phyloP scores from a whole-genome alignment of 768 basidiomycete species.

The Daedaleopsis nitida region DNA sequence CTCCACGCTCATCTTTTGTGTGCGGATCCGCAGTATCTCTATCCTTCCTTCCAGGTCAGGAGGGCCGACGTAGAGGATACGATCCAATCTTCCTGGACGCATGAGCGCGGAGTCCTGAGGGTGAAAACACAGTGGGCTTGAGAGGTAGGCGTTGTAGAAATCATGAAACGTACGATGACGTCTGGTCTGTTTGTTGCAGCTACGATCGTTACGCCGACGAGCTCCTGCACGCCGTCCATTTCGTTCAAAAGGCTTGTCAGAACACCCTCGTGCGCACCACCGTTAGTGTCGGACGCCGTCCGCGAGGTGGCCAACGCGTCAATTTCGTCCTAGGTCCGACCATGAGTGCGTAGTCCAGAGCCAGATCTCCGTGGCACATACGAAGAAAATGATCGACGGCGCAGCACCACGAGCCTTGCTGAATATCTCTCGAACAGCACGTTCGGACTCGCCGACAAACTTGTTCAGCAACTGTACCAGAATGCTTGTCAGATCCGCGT shows the following conservation, averaged over 20 bases:
- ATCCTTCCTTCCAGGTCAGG: constrained; percentile 78
- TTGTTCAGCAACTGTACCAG: constrained; percentile 84
- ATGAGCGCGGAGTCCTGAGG: constrained; percentile 89
- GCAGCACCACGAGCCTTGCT: constrained; percentile 92
- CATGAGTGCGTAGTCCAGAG: background rate
- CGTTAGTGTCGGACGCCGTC: constrained; percentile 50
- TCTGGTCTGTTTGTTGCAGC: constrained; percentile 97
- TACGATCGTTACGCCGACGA: constrained; percentile 91
- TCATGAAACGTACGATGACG: constrained; percentile 62
- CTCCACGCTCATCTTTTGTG: constrained; percentile 79
- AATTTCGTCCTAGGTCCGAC: constrained; percentile 79
- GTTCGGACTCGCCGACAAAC: constrained; percentile 96
- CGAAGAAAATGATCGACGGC: constrained; percentile 96
- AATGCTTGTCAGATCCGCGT: background rate
- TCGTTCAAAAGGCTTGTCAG: constrained; percentile 93
- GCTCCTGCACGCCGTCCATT: constrained; percentile 97
- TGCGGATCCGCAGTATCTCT: constrained; percentile 84
- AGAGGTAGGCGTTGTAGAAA: no score
- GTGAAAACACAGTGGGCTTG: no score
- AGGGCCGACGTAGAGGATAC: constrained; percentile 92
- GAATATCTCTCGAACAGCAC: constrained; percentile 93
- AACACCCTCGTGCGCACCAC: constrained; percentile 79
- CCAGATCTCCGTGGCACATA: constrained; percentile 32
- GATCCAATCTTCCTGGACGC: constrained; percentile 93
- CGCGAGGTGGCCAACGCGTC: constrained; percentile 90